phyloP scores from a whole-genome alignment of 148 eudicot species.

The Rhododendron ovatum region DNA sequence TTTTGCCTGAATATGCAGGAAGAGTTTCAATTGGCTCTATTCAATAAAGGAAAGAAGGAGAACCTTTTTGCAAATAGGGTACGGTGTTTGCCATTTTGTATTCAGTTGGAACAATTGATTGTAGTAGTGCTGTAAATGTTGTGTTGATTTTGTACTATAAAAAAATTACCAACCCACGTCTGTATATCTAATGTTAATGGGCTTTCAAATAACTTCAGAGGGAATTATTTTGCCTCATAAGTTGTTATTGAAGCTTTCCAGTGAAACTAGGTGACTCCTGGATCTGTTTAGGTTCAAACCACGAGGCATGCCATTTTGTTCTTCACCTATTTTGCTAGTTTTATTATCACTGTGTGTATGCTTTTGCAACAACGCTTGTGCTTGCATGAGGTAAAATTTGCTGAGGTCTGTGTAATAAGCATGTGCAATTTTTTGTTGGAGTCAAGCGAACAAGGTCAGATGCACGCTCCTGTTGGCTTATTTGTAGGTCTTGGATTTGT shows the following conservation, averaged over 20 bases:
- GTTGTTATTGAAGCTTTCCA: neutral
- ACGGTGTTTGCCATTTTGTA: constrained; percentile 21
- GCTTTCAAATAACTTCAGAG: neutral
- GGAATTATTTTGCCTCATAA: neutral
- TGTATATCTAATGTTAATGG: neutral
- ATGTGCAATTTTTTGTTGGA: neutral
- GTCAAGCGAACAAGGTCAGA: neutral
- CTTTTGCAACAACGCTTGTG: neutral
- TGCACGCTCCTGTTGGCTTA: neutral
- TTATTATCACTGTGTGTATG: neutral
- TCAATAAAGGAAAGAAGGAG: constrained; percentile 88
- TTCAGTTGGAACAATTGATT: neutral
- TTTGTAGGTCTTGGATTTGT: neutral
- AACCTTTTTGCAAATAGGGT: constrained; percentile 95
- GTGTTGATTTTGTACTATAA: neutral
- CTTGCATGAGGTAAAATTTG: neutral
- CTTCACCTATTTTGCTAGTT: neutral
- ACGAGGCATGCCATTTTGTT: neutral
- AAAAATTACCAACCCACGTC: neutral
- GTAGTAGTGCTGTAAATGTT: neutral
- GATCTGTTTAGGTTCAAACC: neutral
- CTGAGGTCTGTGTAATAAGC: neutral
- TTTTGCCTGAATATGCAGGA: constrained; percentile 49
- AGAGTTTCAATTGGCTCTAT: constrained; percentile 85
- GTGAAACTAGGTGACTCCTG: neutral